Percentiles rank a stretch among this genome's conserved stretches.
Evolutionary conservation across 1,284 basidiomycete genomes (phyloP).

Genomic region (Hemileia vastatrix): DNA sequence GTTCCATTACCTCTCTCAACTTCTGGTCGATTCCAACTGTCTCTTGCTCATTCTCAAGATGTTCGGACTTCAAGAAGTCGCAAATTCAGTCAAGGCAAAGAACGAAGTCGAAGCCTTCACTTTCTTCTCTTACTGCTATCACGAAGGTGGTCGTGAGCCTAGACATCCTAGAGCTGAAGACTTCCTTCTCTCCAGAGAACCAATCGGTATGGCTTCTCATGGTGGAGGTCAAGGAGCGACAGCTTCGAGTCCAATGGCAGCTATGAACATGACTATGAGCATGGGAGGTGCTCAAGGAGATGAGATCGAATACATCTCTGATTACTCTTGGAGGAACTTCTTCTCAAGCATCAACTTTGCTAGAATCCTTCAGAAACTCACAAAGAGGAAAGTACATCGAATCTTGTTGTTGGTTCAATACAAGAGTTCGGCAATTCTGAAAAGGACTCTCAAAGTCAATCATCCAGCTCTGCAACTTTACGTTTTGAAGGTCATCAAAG

Average conservation of each 20-base stretch:
- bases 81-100: conserved; percentile 68
- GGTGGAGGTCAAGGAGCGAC: conserved; percentile 23
- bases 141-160: conserved; percentile 47
- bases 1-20: conserved; percentile 89
- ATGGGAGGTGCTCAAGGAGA: conserved; percentile 51
- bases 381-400: conserved; percentile 84
- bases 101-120: conserved; percentile 79
- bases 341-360: conserved; percentile 97
- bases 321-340: conserved; percentile 97
- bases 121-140: conserved; percentile 88
- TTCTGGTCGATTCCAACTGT: conserved; percentile 90
- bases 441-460: conserved; percentile 86
- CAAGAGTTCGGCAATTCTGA: conserved; percentile 91
- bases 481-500: conserved; percentile 93
- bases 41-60: conserved; percentile 90
- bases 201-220: too few species aligned
- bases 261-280: neutral
- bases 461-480: conserved; percentile 90
- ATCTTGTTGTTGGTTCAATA: conserved; percentile 95
- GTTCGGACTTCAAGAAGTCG: conserved; percentile 89
- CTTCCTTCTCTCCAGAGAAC: conserved; percentile 44
- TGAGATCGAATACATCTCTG: conserved; percentile 78
- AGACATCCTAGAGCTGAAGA: conserved; percentile 44
- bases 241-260: conserved; percentile 27
- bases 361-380: conserved; percentile 94